Conservation (phyloP, 1,284 basidiomycete genomes). For the Neolentinus lepideus region DNA sequence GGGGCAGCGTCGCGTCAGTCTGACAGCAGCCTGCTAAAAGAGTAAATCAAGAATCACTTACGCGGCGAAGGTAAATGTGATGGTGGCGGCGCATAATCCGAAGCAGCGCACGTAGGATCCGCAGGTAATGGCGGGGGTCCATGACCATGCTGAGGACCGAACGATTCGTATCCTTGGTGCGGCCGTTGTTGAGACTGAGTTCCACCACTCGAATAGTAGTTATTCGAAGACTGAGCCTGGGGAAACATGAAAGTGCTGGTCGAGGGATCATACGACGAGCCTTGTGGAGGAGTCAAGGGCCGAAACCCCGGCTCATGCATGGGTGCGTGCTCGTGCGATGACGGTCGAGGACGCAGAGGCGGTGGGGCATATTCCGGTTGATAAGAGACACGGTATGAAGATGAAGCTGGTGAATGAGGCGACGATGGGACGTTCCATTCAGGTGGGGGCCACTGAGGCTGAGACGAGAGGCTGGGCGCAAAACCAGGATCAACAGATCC, state of each 20-base stretch:
- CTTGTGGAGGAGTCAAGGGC: neutral
- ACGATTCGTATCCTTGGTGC: neutral
- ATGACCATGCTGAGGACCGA: neutral
- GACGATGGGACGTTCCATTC: constrained; percentile 28
- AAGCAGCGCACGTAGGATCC: neutral
- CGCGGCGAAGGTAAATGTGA: neutral
- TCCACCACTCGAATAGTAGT: neutral
- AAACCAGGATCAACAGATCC: neutral
- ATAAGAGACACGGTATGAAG: constrained; percentile 1
- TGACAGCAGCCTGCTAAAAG: neutral
- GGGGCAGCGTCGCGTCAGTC: neutral
- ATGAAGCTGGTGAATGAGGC: constrained; percentile 14
- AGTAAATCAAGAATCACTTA: neutral
- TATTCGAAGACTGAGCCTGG: neutral
- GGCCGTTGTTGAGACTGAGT: neutral
- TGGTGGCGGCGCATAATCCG: neutral
- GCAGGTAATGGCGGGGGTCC: neutral
- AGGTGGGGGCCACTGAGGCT: constrained; percentile 38
- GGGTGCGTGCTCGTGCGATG: neutral
- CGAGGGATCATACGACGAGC: neutral
- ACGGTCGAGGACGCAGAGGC: constrained; percentile 1
- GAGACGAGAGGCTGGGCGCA: constrained; percentile 18
- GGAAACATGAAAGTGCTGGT: neutral
- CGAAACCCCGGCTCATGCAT: neutral
- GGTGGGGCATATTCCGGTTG: constrained; percentile 3